Evolutionary conservation across 1,284 basidiomycete genomes (phyloP).

Genomic region (Microbotryum silenes-acaulis): DNA sequence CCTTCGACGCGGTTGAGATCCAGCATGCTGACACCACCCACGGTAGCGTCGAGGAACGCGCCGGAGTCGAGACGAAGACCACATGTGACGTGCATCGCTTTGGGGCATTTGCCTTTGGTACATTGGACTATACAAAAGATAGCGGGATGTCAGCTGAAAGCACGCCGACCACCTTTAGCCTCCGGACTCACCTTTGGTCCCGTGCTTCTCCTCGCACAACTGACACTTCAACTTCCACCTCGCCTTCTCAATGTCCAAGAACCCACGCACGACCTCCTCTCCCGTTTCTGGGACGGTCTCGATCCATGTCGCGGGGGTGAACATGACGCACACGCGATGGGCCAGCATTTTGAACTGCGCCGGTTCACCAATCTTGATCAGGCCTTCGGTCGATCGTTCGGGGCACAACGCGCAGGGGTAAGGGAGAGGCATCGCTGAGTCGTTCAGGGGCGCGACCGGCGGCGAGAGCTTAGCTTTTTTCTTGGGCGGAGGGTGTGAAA

Average conservation of each 20-base stretch:
- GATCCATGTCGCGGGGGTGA: conserved; percentile 36
- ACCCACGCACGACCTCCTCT: conserved; percentile 61
- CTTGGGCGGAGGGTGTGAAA: neutral
- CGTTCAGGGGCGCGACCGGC: neutral
- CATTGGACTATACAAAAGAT: conserved; percentile 33
- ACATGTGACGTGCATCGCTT: conserved; percentile 89
- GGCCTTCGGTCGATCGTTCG: conserved; percentile 30
- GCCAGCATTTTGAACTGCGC: conserved; percentile 10
- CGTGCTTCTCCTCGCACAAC: conserved; percentile 67
- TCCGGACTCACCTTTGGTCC: conserved; percentile 53
- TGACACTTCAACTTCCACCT: conserved; percentile 91
- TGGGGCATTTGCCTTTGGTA: conserved; percentile 50
- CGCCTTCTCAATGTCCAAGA: conserved; percentile 75
- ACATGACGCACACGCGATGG: conserved; percentile 20
- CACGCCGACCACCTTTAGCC: too few relatives aligned
- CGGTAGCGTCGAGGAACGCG: conserved; percentile 55
- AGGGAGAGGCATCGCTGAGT: neutral
- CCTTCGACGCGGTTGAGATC: conserved; percentile 1
- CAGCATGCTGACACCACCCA: conserved; percentile 37
- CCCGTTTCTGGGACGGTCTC: conserved; percentile 33
- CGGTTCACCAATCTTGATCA: conserved; percentile 30
- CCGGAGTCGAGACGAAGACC: conserved; percentile 55
- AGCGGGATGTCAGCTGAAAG: neutral
- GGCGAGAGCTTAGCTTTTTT: neutral
- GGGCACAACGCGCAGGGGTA: conserved; percentile 42